Evolutionary conservation across 108 stramenopile genomes (phyloP).

Genomic region (Nitzschia sp.): DNA sequence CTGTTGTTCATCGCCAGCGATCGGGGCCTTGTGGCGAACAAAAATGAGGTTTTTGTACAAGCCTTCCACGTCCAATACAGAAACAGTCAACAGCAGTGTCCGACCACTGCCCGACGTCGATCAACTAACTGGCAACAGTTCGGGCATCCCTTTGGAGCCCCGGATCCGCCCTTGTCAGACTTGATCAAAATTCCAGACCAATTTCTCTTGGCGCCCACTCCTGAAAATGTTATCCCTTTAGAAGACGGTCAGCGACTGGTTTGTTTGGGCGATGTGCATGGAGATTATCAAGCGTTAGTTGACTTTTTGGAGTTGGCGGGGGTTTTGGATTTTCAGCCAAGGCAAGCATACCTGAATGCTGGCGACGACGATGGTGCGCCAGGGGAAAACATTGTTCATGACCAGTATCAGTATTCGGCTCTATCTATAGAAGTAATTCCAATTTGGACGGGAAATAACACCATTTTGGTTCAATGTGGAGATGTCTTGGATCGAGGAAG

Average conservation of each 20-base stretch:
- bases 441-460: conserved; percentile 60
- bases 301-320: conserved; percentile 33
- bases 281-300: conserved; percentile 57
- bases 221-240: conserved; percentile 24
- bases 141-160: not conserved
- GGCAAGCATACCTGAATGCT: not conserved
- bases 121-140: not conserved
- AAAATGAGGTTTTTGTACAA: not conserved
- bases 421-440: not conserved
- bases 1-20: not conserved
- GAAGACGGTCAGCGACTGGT: conserved; percentile 54
- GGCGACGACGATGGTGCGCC: conserved; percentile 4
- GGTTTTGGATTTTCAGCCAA: not conserved
- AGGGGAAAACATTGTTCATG: conserved; percentile 30
- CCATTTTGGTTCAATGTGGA: conserved; percentile 76
- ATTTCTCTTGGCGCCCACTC: conserved; percentile 21
- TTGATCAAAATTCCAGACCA: conserved; percentile 11
- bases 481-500: conserved; percentile 77
- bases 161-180: conserved; percentile 14
- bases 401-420: conserved; percentile 33
- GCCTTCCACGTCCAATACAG: not conserved
- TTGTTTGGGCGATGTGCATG: conserved; percentile 81
- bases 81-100: not conserved
- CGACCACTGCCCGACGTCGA: not conserved
- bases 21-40: not conserved